Base-by-base conservation (phyloP, 306 rosid genomes). In the Urtica urens region DNA sequence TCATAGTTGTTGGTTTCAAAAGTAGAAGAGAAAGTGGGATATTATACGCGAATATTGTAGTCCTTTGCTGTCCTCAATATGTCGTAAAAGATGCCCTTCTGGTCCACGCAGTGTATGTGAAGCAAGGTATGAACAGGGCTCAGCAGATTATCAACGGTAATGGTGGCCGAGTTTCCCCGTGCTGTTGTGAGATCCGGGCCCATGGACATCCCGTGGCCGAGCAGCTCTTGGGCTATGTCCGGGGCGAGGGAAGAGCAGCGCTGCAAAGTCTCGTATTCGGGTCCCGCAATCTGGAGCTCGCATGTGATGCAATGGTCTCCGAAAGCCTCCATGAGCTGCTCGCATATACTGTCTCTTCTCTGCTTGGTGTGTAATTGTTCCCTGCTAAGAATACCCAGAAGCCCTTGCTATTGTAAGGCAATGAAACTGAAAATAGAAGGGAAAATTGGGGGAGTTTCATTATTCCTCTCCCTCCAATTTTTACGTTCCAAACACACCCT, bases 231-330 rank as follows among this genome's bases (percentile, higher is more conserved):
- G 20, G 81, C 78, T 64, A 78, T 66, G 38, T 74, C 72, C 3
- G 86, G 72, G 19, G 86, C 81, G 77, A 86, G 83, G 60, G 86
- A 73, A 55, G 85, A 74, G 52, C 64, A 64, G 15, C 93, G 79
- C 67, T 77, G 78, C 60, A 79, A 27, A 11, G 74, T 70, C 68
- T 74, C 81, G 40, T 71, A 86, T 65, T 86, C 96, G 25, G 96
- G 93, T 23, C 96, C 96, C 14, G 96, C 93, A 59, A 82, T 63
- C 74, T 86, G 88, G 65, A 86, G 68, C 60, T 86, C 96, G 64
- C 79, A 72, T 47, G 86, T 76, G 53, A 82, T 74, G 50, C 82
- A 79, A 55, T 30, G 60, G 52, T 79, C 80, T 60, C 90, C 86
- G 57, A 82, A 53, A 51, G 78, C 76, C 24, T 67, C 75, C 73